Conservation (phyloP, 1,139 yeast genomes). For the Entelexis paramagnoliae region DNA sequence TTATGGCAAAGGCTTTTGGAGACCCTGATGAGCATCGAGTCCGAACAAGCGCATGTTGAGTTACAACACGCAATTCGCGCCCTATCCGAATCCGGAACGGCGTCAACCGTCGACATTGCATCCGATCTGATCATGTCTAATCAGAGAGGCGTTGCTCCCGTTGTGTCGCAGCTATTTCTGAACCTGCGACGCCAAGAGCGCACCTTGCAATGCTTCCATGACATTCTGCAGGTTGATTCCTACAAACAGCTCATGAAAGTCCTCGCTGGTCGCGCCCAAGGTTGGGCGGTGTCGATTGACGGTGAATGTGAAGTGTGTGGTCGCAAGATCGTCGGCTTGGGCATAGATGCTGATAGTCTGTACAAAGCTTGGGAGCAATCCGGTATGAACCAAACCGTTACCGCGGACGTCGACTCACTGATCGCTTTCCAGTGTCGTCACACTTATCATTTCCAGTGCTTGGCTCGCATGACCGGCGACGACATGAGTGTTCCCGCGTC, state of each 20-base stretch:
- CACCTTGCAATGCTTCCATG: conserved; percentile 8
- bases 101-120: conserved; percentile 23
- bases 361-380: conserved; percentile 29
- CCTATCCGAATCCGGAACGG: conserved; percentile 29
- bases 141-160: not conserved
- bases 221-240: conserved; percentile 47
- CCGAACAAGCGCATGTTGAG: conserved; percentile 24
- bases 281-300: conserved; percentile 48
- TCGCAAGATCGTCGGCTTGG: conserved; percentile 52
- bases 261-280: conserved; percentile 38
- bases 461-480: conserved; percentile 29
- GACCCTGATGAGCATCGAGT: conserved; percentile 26
- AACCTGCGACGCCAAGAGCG: conserved; percentile 11
- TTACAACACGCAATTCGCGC: conserved; percentile 26
- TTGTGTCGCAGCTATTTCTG: not conserved
- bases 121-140: conserved; percentile 13
- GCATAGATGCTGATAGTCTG: conserved; percentile 35
- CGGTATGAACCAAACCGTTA: conserved; percentile 1
- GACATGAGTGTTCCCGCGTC: not conserved
- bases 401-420: conserved; percentile 26
- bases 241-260: conserved; percentile 39
- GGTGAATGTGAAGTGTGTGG: conserved; percentile 65
- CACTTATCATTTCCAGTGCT: conserved; percentile 57
- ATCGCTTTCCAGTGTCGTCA: conserved; percentile 51
- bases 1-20: conserved; percentile 30